Percentiles rank a stretch among this genome's conserved stretches.
phyloP scores from a whole-genome alignment of 164 flowering plant species.

The Taxillus chinensis region DNA sequence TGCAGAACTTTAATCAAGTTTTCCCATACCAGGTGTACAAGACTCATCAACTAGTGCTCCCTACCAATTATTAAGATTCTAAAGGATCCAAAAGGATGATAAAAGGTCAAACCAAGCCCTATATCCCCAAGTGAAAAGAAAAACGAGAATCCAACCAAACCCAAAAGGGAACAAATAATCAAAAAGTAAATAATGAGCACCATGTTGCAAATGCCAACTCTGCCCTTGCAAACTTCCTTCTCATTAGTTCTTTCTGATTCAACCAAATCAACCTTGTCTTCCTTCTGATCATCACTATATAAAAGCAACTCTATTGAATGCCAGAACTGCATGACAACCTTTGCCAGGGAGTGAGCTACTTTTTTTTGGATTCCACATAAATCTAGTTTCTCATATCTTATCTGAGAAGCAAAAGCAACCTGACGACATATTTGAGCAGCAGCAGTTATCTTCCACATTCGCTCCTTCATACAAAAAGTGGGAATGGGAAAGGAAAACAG shows the following conservation, averaged over 20 bases:
- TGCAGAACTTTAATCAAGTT: too few species aligned
- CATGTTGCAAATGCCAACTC: slow-evolving; percentile 17
- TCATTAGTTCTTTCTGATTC: slow-evolving; percentile 13
- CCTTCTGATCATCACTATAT: slow-evolving; percentile 14
- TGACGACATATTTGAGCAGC: slow-evolving; percentile 60
- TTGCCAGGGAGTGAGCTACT: slow-evolving; percentile 54
- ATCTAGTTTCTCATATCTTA: slow-evolving; percentile 35
- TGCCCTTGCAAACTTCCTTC: slow-evolving; percentile 16
- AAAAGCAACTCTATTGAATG: slow-evolving; percentile 40
- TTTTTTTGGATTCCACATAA: slow-evolving; percentile 30
- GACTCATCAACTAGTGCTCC: too few species aligned
- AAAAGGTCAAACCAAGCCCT: too few species aligned
- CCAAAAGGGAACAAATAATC: neutral
- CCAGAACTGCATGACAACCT: slow-evolving; percentile 85
- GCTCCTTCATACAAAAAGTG: slow-evolving; percentile 46
- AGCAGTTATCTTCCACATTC: slow-evolving; percentile 81
- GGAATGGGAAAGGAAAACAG: neutral
- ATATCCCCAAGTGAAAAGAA: neutral
- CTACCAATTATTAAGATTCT: too few species aligned
- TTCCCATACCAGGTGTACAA: too few species aligned
- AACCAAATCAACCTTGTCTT: slow-evolving; percentile 13
- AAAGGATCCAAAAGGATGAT: too few species aligned
- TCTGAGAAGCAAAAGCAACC: slow-evolving; percentile 43
- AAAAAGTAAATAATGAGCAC: slow-evolving; percentile 14
- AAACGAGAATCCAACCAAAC: neutral